Conservation (phyloP, 1,284 basidiomycete species). For the Trichosporon sp. region DNA sequence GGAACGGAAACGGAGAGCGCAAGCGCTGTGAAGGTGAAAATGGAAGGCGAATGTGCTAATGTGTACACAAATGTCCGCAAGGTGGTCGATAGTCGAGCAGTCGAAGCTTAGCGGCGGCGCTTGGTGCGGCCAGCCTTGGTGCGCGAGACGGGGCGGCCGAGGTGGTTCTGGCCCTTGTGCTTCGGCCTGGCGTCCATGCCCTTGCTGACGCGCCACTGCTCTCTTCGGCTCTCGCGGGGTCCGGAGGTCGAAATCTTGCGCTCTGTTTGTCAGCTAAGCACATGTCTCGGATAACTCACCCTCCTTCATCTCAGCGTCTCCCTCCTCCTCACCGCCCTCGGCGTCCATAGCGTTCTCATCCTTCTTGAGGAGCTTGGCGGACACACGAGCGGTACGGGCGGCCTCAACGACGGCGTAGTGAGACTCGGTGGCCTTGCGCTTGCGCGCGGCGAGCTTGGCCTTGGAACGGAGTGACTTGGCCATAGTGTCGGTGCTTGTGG, state of each 20-base stretch:
- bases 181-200: slow-evolving; percentile 44
- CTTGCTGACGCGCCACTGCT: slow-evolving; percentile 47
- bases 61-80: neutral
- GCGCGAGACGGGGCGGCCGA: slow-evolving; percentile 32
- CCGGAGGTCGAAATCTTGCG: slow-evolving; percentile 48
- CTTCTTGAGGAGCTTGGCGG: slow-evolving; percentile 62
- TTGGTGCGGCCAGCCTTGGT: slow-evolving; percentile 38
- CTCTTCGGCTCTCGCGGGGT: slow-evolving; percentile 41
- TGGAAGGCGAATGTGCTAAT: neutral
- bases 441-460: slow-evolving; percentile 75
- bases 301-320: slow-evolving; percentile 24
- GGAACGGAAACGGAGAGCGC: neutral
- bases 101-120: slow-evolving; percentile 21
- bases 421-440: slow-evolving; percentile 75
- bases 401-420: slow-evolving; percentile 82
- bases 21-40: neutral
- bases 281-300: slow-evolving; percentile 6
- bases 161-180: slow-evolving; percentile 34
- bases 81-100: neutral
- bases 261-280: slow-evolving; percentile 16
- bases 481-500: slow-evolving; percentile 55
- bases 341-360: slow-evolving; percentile 68
- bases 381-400: slow-evolving; percentile 72
- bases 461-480: slow-evolving; percentile 90
- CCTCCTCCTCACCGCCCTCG: slow-evolving; percentile 75